Evolutionary conservation across 208 protist genomes (phyloP).

Genomic region (Trypanosoma conorhini): DNA sequence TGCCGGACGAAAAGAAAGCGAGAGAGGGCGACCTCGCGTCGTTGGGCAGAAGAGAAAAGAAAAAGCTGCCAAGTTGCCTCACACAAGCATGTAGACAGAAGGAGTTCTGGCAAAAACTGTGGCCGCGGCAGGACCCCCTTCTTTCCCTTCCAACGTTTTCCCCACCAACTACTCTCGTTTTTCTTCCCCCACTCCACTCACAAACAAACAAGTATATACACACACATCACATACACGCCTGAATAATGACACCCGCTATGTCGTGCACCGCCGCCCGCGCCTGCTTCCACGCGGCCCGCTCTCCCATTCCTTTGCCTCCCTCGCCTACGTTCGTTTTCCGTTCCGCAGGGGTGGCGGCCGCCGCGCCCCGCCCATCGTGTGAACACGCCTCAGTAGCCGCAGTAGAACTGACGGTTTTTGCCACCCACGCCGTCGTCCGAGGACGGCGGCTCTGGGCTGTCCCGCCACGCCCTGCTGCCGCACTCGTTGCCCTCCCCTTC

Average conservation of each 20-base stretch:
- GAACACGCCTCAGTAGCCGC: background rate
- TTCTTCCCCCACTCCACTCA: background rate
- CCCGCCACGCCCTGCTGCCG: conserved; percentile 8
- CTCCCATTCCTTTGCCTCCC: background rate
- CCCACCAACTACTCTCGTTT: background rate
- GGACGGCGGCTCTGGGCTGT: conserved; percentile 31
- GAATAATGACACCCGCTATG: background rate
- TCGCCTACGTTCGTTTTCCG: background rate
- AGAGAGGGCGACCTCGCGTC: no score
- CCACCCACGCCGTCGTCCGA: conserved; percentile 42
- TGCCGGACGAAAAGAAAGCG: no score
- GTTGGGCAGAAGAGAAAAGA: no score
- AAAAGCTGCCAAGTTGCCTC: no score
- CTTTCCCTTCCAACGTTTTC: background rate
- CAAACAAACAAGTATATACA: no score
- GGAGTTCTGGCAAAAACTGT: background rate
- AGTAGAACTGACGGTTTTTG: conserved; percentile 65
- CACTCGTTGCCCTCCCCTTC: background rate
- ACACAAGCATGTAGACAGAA: background rate
- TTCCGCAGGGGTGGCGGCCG: background rate
- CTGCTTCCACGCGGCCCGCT: background rate
- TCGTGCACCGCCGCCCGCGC: background rate
- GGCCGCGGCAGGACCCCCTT: background rate
- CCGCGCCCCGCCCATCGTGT: background rate
- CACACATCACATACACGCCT: no score